Percentiles rank a stretch among this genome's conserved stretches.
phyloP scores from a whole-genome alignment of 306 rosid genomes.

The Rosa multiflora region DNA sequence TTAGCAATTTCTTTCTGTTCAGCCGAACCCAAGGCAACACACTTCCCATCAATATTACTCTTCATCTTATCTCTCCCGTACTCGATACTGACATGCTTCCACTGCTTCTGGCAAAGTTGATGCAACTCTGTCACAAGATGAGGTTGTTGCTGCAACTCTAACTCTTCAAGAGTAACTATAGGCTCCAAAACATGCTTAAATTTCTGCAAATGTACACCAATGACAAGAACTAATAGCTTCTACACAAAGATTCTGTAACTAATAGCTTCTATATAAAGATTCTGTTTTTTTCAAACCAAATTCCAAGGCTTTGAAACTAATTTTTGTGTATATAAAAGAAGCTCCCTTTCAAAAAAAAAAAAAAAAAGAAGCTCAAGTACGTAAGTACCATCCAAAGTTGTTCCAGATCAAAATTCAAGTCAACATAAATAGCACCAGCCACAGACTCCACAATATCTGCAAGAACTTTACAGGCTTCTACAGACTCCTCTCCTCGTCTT shows the following conservation, averaged over 20 bases:
- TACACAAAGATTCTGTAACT: no score
- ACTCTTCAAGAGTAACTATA: slow-evolving; percentile 39
- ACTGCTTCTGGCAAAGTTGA: slow-evolving; percentile 63
- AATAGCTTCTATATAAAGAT: no score
- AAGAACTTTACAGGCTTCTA: slow-evolving; percentile 82
- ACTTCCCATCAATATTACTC: slow-evolving; percentile 45
- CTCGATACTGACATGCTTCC: slow-evolving; percentile 46
- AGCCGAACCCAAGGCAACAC: slow-evolving; percentile 52
- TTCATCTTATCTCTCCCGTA: slow-evolving; percentile 33
- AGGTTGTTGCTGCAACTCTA: slow-evolving; percentile 27
- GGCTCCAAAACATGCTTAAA: slow-evolving; percentile 69
- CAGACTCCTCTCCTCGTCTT: slow-evolving; percentile 25
- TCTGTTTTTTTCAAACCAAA: no score
- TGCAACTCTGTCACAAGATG: slow-evolving; percentile 52
- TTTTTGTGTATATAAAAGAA: neutral
- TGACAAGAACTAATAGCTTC: no score
- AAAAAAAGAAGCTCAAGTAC: slow-evolving; percentile 15
- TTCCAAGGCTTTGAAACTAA: no score
- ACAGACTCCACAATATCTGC: slow-evolving; percentile 82
- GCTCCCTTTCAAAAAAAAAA: no score
- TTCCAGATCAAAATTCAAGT: slow-evolving; percentile 48
- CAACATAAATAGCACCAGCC: slow-evolving; percentile 66
- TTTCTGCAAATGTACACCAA: slow-evolving; percentile 29
- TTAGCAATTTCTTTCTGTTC: slow-evolving; percentile 55
- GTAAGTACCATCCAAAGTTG: slow-evolving; percentile 56